Evolutionary conservation across 345 rosid genomes (phyloP), one percentile per base, ranked within the genome.

Genomic region (Salix exigua): DNA sequence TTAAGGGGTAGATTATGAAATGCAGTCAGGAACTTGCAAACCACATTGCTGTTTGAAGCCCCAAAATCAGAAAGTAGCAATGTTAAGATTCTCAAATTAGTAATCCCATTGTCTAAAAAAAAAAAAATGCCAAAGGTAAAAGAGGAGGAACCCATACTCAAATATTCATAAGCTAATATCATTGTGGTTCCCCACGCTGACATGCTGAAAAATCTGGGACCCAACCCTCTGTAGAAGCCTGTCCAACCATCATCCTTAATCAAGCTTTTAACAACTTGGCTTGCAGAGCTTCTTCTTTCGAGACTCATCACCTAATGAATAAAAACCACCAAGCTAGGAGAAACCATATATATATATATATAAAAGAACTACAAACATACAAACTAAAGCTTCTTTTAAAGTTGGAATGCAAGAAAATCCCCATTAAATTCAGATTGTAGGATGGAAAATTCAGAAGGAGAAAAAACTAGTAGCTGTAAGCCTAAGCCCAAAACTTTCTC

Each of bases 121-220:
- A 66, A 5, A 7, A 38, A 11, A 6, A 9, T 16, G 23, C 53
- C 53, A 66, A 38, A 58, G 44, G 28, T 58, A 72, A 42, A 73
- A 37, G 66, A 77, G 66, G 37, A 75, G 78, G 72, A 77, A 68
- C 38, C 40, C 97, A 78, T 92, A 96, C 99, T 96, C 84, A 96
- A 85, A 85, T 96, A 96, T 82, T 96, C 99, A 66, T 96, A 96
- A 71, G 98, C 83, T 82, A 93, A 75, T 75, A 96, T 96, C 99
- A 96, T 92, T 2, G 99, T 86, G 75, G 99, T 94, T 88, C 98
- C 99, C 99, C 99, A 92, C 72, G 98, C 95, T 19, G 99, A 96
- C 94, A 90, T 96, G 88, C 97, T 92, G 89, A 96, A 86, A 83
- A 96, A 91, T 83, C 99, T 88, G 25, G 99, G 98, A 55, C 98